Base-by-base conservation (phyloP, 768 basidiomycete species). In the Trametopsis cervina region DNA sequence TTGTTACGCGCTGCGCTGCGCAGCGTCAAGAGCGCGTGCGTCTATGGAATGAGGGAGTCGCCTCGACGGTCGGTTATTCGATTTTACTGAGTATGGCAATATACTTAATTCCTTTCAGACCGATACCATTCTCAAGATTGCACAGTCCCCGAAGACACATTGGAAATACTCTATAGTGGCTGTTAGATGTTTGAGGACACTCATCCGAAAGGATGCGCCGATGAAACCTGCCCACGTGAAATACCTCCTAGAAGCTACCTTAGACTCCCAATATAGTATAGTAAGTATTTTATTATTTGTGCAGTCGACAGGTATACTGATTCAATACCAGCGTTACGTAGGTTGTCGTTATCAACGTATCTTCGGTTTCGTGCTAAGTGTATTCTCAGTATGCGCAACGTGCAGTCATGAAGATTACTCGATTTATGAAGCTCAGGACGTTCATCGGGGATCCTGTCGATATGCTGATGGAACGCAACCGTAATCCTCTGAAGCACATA, bases 381-480 rank as follows among this genome's bases (percentile, higher is more conserved):
- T 40, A 37, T 27, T 11, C 39, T 39, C 43, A 86, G 83, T 84
- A 84, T 68, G 74, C 80, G 2, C 81, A 83, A 60, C 75, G 85
- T 51, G 85, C 83, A 1, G 65, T 88, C 11, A 85, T 89, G 73
- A 91, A 91, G 62, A 74, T 78, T 23, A 69, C 84, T 5, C 79
- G 85, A 46, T 80, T 81, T 61, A 72, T 93, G 66, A 93, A 92
- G 65, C 58, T 94, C n/a, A 77, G 89, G 38, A 85, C 89, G 1
- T 76, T 80, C 42, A 80, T 80, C 51, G 65, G 60, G 1, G 69
- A 70, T 11, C 71, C 78, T 25, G 67, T 70, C 29, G 81, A 83
- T 50, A 66, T 92, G 15, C 76, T 78, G 9, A 63, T 86, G 4
- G 77, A 76, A 54, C 73, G 73, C 36, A 77, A 76, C 47, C 71